Evolutionary conservation across 2,329 filamentous ascomycete genomes (phyloP).

Genomic region (Aspergillus sp.): DNA sequence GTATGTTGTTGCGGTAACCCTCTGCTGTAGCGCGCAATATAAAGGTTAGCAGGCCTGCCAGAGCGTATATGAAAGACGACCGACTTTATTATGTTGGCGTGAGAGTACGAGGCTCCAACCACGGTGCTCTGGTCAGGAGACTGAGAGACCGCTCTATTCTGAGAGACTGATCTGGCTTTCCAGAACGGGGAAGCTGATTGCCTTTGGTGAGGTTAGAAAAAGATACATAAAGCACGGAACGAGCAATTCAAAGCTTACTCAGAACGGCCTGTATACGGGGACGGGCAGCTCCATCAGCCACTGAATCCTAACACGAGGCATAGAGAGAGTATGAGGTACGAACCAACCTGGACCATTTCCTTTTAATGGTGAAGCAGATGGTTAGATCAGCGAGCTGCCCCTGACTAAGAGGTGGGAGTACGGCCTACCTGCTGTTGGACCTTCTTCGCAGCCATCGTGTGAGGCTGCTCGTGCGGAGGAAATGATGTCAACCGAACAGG

Average conservation of each 20-base stretch:
- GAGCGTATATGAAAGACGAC: conserved; percentile 3
- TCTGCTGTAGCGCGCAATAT: conserved; percentile 23
- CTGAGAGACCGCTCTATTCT: conserved; percentile 59
- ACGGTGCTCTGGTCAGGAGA: conserved; percentile 71
- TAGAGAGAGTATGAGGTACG: conserved; percentile 50
- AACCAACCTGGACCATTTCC: conserved; percentile 99
- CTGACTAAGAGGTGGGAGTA: neutral
- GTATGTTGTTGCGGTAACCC: conserved; percentile 51
- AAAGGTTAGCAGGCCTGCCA: conserved; percentile 17
- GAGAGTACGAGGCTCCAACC: conserved; percentile 93
- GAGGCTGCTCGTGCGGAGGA: conserved; percentile 17
- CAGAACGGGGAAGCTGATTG: conserved; percentile 91
- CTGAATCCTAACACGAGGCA: conserved; percentile 18
- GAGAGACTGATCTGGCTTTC: conserved; percentile 63
- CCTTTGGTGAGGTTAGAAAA: conserved; percentile 33
- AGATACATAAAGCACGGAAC: neutral
- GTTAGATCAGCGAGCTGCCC: conserved; percentile 18
- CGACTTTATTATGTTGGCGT: conserved; percentile 91
- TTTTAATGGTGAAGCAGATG: conserved; percentile 42
- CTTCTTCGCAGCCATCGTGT: conserved; percentile 56
- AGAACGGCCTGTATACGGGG: conserved; percentile 40
- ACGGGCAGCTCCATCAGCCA: conserved; percentile 29
- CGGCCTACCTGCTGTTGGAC: conserved; percentile 68
- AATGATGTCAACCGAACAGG: conserved; percentile 22
- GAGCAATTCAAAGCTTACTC: conserved; percentile 37